Evolutionary conservation across 2,329 filamentous ascomycete species (phyloP).

Genomic region (Exophiala bonariae): DNA sequence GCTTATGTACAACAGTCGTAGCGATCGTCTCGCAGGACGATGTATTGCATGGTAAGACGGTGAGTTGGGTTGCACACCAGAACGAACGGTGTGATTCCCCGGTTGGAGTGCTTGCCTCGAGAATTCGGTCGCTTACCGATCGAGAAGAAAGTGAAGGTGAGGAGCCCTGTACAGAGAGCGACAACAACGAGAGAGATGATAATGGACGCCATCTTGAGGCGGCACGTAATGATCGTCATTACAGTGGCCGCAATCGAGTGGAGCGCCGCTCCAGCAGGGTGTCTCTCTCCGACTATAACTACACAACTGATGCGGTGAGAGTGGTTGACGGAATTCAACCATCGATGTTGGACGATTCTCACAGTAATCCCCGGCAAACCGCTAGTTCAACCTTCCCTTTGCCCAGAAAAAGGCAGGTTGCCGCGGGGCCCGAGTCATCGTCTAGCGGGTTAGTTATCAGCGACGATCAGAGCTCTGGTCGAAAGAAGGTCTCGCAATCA

Average conservation of each 20-base stretch:
- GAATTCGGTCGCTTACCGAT: slow-evolving; percentile 1
- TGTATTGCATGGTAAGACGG: background rate
- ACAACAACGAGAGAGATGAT: slow-evolving; percentile 1
- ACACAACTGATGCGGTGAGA: background rate
- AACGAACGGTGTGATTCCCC: background rate
- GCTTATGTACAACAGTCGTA: slow-evolving; percentile 1
- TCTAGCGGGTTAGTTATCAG: slow-evolving; percentile 1
- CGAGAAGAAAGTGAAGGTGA: background rate
- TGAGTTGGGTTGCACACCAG: background rate
- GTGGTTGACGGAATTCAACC: background rate
- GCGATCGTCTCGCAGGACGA: background rate
- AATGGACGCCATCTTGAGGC: background rate
- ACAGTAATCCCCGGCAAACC: background rate
- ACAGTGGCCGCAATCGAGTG: background rate
- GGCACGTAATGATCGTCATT: slow-evolving; percentile 1
- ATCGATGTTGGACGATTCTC: background rate
- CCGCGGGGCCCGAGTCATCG: background rate
- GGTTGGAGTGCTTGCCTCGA: background rate
- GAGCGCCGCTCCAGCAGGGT: background rate
- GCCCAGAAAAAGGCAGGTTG: background rate
- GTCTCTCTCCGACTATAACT: slow-evolving; percentile 1
- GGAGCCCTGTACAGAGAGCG: slow-evolving; percentile 1
- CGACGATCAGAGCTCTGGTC: background rate
- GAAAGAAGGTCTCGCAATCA: slow-evolving; percentile 1
- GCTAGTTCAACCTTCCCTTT: background rate